These are phyloP conservation scores for Silene coronaria DNA, from an alignment of 179 eudicot species.

Conservation along the genomic window DNA sequence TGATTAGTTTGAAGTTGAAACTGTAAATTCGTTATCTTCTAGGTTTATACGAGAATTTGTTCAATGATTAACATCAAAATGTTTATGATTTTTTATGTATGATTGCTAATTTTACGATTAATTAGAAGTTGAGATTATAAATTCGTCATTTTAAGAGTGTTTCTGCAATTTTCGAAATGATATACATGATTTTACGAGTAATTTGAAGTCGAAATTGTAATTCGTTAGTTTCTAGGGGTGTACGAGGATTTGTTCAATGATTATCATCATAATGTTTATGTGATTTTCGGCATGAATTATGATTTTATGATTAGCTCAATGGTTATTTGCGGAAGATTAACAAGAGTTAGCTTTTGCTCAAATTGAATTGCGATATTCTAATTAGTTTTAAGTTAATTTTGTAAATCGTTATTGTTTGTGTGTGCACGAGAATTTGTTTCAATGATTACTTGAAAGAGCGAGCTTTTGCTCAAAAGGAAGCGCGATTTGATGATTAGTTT, in stretches of 20 bases:
- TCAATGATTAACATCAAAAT: neutral
- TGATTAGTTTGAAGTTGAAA: neutral
- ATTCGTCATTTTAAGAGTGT: no score
- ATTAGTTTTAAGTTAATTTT: neutral
- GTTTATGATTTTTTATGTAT: no score
- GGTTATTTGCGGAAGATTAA: constrained; percentile 58
- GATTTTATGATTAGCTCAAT: constrained; percentile 28
- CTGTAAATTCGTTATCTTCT: neutral
- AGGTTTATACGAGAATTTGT: constrained; percentile 40
- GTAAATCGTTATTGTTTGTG: constrained; percentile 28
- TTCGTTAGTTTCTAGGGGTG: constrained; percentile 34
- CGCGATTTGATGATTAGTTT: neutral
- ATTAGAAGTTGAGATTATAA: no score
- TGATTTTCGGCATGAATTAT: neutral
- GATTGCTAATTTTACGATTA: no score
- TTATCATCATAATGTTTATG: no score
- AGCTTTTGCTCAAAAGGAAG: neutral
- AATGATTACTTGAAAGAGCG: constrained; percentile 56
- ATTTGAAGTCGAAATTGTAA: neutral
- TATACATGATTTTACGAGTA: no score
- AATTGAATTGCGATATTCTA: neutral
- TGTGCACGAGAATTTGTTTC: constrained; percentile 24
- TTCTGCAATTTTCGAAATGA: no score
- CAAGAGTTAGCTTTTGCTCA: constrained; percentile 64
- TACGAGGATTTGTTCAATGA: constrained; percentile 22